Base-by-base conservation (phyloP, 352 stramenopile genomes). In the Pythium pyrilobum region DNA sequence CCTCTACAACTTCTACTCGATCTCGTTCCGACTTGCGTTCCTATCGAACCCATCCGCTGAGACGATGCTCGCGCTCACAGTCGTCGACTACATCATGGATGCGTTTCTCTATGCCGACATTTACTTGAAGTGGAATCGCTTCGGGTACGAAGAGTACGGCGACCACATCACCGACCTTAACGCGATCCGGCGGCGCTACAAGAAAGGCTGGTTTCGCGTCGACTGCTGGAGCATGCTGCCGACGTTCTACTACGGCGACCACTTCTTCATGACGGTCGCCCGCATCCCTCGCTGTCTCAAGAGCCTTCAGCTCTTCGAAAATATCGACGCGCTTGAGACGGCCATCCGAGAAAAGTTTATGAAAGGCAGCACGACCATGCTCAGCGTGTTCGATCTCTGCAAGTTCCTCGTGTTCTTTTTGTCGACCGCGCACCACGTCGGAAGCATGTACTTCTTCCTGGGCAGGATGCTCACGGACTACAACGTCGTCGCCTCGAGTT, bases 1-100 rank as follows among this genome's bases (percentile, higher is more conserved):
- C 40, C 13, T 67, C 8, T 68, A 66, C 33, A 68, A 71, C 31
- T 71, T 71, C 33, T 71, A 71, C 53, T 25, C 54, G 38, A 68
- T 71, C 52, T 63, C 49, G 5, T 71, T 71, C 33, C 64, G 64
- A 8, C 37, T 66, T 7, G 63, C 63, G 2, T 71, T 71, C 25
- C 13, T 66, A 2, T 33, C 63, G 0, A 31, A 50, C 5, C 59
- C 59, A 4, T 39, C 33, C 1, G 6, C 5, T 0, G 16, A 27
- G 3, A 45, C 27, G 1, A 59, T 59, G 52, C 21, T 43, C 11
- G 28, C 8, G 15, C 40, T 66, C 13, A 56, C 47, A 3, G 21
- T 39, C 1, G 23, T 71, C 9, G 63, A 71, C 32, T 67, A 64
- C 33, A 2, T 60, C 24, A 51, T 40, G 3, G 63, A 71, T 18